A percentile compares a stretch with the other conserved stretches of the same genome.
These are phyloP conservation scores for Usnea hakonensis DNA, from an alignment of 495 filamentous ascomycete genomes.

Conservation along the genomic window DNA sequence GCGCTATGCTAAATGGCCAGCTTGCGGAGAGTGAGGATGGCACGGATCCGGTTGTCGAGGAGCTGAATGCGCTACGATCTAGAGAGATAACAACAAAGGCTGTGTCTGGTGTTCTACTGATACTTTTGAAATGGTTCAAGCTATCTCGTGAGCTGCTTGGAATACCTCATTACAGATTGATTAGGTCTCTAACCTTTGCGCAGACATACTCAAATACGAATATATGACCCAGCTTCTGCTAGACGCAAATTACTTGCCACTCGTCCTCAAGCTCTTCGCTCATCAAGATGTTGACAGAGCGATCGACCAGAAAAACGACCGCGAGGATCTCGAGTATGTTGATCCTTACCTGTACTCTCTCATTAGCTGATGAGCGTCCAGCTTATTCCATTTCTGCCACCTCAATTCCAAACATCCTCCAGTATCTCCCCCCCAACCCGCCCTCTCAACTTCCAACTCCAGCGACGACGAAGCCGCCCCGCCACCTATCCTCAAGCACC, in stretches of 20 bases:
- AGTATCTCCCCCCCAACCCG: conserved; percentile 25
- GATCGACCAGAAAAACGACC: conserved; percentile 78
- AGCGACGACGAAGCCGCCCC: conserved; percentile 70
- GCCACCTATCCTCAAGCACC: conserved; percentile 65
- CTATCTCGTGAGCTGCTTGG: conserved; percentile 63
- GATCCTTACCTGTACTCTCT: neutral
- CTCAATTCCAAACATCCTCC: conserved; percentile 41
- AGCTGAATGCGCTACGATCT: conserved; percentile 69
- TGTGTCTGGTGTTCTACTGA: conserved; percentile 73
- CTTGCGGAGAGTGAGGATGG: conserved; percentile 29
- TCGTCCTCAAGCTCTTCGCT: conserved; percentile 86
- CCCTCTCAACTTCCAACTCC: conserved; percentile 23
- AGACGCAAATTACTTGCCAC: conserved; percentile 86
- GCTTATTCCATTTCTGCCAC: conserved; percentile 86
- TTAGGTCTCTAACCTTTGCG: conserved; percentile 25
- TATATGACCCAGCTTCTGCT: conserved; percentile 88
- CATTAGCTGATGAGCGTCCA: conserved; percentile 25
- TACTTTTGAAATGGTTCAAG: conserved; percentile 94
- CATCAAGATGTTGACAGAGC: conserved; percentile 84
- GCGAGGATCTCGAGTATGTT: conserved; percentile 69
- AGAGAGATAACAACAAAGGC: conserved; percentile 88
- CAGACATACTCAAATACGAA: conserved; percentile 92
- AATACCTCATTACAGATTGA: neutral
- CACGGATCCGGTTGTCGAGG: conserved; percentile 48
- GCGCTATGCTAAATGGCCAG: conserved; percentile 29